These are phyloP conservation scores for Arachnomyces sp. DNA, from an alignment of 2,329 filamentous ascomycete genomes.

Conservation along the genomic window DNA sequence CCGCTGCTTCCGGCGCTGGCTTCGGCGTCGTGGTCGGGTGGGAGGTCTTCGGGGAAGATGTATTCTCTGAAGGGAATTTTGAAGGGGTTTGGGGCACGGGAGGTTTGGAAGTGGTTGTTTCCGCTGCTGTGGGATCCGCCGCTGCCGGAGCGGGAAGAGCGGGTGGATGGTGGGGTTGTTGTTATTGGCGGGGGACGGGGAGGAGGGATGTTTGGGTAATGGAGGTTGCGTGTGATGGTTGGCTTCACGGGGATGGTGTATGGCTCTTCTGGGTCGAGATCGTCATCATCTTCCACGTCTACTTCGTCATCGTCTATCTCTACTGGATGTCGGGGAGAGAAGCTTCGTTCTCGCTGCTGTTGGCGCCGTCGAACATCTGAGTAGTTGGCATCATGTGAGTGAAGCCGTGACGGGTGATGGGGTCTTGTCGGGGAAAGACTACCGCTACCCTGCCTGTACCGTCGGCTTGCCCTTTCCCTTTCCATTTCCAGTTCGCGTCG, in stretches of 20 bases:
- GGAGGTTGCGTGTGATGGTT: neutral
- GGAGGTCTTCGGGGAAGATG: conserved; percentile 10
- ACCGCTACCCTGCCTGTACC: conserved; percentile 14
- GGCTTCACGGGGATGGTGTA: conserved; percentile 1
- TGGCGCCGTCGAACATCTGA: conserved; percentile 19
- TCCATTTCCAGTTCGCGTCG: conserved; percentile 7
- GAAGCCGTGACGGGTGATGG: conserved; percentile 21
- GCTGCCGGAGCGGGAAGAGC: neutral
- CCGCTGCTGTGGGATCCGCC: conserved; percentile 5
- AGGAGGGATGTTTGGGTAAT: conserved; percentile 1
- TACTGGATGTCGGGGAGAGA: conserved; percentile 10
- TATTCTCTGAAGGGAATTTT: conserved; percentile 18
- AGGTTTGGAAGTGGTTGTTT: conserved; percentile 7
- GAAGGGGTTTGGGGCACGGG: conserved; percentile 11
- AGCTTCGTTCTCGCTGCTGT: conserved; percentile 14
- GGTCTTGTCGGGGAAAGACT: conserved; percentile 20
- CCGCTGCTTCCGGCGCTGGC: conserved; percentile 1
- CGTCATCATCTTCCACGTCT: neutral
- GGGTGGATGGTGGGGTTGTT: conserved; percentile 1
- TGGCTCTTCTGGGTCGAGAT: neutral
- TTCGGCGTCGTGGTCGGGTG: neutral
- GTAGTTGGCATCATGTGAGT: conserved; percentile 30
- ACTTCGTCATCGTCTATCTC: neutral
- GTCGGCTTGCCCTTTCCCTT: conserved; percentile 1
- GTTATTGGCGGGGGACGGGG: neutral